phyloP scores from a whole-genome alignment of 1,284 basidiomycete genomes.

The Ustilago sp. region DNA sequence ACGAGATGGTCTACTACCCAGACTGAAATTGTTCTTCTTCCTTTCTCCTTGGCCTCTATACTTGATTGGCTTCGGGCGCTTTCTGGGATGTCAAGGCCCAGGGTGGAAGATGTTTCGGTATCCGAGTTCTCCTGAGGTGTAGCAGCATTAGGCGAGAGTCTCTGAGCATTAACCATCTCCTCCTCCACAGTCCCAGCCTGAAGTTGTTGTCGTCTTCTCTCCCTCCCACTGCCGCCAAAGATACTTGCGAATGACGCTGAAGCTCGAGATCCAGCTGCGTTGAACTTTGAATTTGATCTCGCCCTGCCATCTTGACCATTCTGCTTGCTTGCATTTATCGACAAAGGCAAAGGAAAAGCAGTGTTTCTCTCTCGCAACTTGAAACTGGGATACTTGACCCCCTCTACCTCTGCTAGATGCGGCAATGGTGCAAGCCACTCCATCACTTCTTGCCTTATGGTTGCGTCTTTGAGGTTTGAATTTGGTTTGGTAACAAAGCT shows the following conservation, averaged over 20 bases:
- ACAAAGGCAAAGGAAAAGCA: conserved; percentile 78
- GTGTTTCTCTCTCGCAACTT: conserved; percentile 71
- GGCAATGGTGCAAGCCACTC: conserved; percentile 71
- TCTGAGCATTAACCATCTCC: conserved; percentile 21
- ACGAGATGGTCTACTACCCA: conserved; percentile 34
- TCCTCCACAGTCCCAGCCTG: background rate
- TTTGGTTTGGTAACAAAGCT: conserved; percentile 18
- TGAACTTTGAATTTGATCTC: conserved; percentile 33
- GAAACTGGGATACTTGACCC: conserved; percentile 19
- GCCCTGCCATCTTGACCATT: background rate
- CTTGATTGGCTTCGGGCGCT: background rate
- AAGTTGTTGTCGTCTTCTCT: conserved; percentile 21
- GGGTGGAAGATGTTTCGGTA: background rate
- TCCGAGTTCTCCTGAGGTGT: conserved; percentile 1
- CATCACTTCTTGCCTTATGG: conserved; percentile 73
- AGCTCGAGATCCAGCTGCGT: conserved; percentile 16
- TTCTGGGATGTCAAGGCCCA: conserved; percentile 5
- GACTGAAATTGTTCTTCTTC: conserved; percentile 16
- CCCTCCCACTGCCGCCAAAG: conserved; percentile 41
- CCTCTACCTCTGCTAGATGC: conserved; percentile 59
- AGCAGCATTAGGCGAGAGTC: conserved; percentile 5
- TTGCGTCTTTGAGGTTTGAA: conserved; percentile 74
- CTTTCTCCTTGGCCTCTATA: background rate
- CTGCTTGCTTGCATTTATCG: conserved; percentile 69
- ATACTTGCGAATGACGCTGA: conserved; percentile 50